Percentiles rank a stretch among this genome's conserved stretches.
These are phyloP conservation scores for Fusarium vanettenii DNA, from an alignment of 2,329 filamentous ascomycete genomes.

Conservation along the genomic window DNA sequence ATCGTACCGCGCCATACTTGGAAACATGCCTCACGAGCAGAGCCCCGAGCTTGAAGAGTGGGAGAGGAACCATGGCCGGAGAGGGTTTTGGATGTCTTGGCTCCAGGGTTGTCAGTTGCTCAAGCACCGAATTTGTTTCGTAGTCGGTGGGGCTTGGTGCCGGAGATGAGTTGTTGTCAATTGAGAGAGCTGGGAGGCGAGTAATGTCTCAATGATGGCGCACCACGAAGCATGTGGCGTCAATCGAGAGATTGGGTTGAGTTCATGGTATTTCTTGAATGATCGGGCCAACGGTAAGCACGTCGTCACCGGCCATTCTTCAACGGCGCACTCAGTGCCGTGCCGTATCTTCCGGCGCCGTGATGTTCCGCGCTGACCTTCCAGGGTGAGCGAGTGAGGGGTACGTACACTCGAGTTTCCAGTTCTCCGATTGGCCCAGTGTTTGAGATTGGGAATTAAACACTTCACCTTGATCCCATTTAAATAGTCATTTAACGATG, in stretches of 20 bases:
- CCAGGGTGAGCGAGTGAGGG: neutral
- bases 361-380: slow-evolving; percentile 36
- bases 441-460: neutral
- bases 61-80: slow-evolving; percentile 69
- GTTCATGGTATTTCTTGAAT: neutral
- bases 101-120: slow-evolving; percentile 25
- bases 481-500: neutral
- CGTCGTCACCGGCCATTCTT: neutral
- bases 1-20: slow-evolving; percentile 75
- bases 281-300: neutral
- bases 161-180: slow-evolving; percentile 4
- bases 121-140: slow-evolving; percentile 7
- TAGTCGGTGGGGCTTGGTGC: slow-evolving; percentile 28
- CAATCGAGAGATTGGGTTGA: neutral
- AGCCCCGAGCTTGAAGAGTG: slow-evolving; percentile 74
- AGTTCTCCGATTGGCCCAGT: slow-evolving; percentile 16
- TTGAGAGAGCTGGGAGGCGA: slow-evolving; percentile 5
- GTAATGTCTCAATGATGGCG: neutral
- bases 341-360: slow-evolving; percentile 36
- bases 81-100: slow-evolving; percentile 34
- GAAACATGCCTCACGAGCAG: slow-evolving; percentile 74
- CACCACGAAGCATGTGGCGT: no score
- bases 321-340: slow-evolving; percentile 14
- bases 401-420: neutral
- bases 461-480: neutral